phyloP scores from a whole-genome alignment of 352 stramenopile species.

The Phytophthora nicotianae region DNA sequence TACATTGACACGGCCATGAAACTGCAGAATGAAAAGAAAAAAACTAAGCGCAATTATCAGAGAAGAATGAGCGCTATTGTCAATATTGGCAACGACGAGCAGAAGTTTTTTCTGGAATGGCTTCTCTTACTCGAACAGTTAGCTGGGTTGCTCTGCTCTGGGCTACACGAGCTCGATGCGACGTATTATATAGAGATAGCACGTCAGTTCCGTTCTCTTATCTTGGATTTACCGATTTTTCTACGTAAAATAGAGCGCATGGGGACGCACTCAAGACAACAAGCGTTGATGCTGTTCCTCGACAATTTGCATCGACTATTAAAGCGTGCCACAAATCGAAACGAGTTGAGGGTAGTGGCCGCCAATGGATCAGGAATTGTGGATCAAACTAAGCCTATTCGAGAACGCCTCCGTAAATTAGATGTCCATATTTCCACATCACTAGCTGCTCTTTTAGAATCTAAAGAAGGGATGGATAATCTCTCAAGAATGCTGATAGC shows the following conservation, averaged over 20 bases:
- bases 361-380: conserved; percentile 41
- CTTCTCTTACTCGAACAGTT: conserved; percentile 50
- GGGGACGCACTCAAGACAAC: conserved; percentile 27
- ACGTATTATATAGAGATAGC: conserved; percentile 42
- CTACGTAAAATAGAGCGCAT: conserved; percentile 48
- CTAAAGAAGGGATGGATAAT: conserved; percentile 21
- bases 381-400: conserved; percentile 38
- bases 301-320: conserved; percentile 52
- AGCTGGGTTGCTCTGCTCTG: conserved; percentile 43
- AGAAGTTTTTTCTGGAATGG: conserved; percentile 33
- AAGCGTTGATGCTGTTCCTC: conserved; percentile 43
- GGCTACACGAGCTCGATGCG: conserved; percentile 44
- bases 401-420: conserved; percentile 28
- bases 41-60: neutral
- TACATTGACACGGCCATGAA: conserved; percentile 37
- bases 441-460: conserved; percentile 22
- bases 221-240: conserved; percentile 42
- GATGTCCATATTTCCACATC: conserved; percentile 32
- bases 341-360: conserved; percentile 52
- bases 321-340: conserved; percentile 45
- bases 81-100: conserved; percentile 1
- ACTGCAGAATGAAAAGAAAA: conserved; percentile 1
- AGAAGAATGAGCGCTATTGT: neutral
- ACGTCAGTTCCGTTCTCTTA: conserved; percentile 34
- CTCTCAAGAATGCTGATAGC: conserved; percentile 40